Conservation (phyloP, 2,329 filamentous ascomycete genomes). For the Aureobasidium mangrovei region DNA sequence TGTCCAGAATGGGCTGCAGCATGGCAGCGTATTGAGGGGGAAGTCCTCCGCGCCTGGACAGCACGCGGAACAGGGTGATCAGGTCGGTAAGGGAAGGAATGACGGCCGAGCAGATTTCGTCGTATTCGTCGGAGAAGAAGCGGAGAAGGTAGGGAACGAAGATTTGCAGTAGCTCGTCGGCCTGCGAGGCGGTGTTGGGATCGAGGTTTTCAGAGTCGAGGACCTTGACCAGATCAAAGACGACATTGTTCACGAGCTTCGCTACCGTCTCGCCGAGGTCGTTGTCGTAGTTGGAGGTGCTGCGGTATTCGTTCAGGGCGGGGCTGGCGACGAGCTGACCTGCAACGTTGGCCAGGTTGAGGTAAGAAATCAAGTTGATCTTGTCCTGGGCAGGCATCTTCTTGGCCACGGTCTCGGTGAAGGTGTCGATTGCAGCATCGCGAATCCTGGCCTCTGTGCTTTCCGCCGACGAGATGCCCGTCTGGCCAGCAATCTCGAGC, state of each 20-base stretch:
- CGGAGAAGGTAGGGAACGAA: slow-evolving; percentile 83
- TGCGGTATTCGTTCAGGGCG: slow-evolving; percentile 66
- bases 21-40: slow-evolving; percentile 69
- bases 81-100: slow-evolving; percentile 90
- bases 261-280: slow-evolving; percentile 92
- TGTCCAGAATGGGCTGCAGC: slow-evolving; percentile 79
- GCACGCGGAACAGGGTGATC: slow-evolving; percentile 79
- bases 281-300: slow-evolving; percentile 82
- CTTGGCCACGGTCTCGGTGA: slow-evolving; percentile 93
- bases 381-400: slow-evolving; percentile 96
- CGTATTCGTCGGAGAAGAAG: slow-evolving; percentile 96
- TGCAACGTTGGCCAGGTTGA: slow-evolving; percentile 80
- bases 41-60: slow-evolving; percentile 57
- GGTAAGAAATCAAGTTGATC: slow-evolving; percentile 82
- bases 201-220: slow-evolving; percentile 61
- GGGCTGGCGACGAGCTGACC: slow-evolving; percentile 77
- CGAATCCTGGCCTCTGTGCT: slow-evolving; percentile 63
- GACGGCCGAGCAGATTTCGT: slow-evolving; percentile 93
- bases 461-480: slow-evolving; percentile 48
- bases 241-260: slow-evolving; percentile 85
- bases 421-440: slow-evolving; percentile 84
- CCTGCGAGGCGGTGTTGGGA: slow-evolving; percentile 59
- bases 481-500: slow-evolving; percentile 76
- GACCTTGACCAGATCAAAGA: slow-evolving; percentile 78
- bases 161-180: slow-evolving; percentile 70